Base-by-base conservation (phyloP, 23 red algal genomes). In the Gracilaria vermiculophylla region DNA sequence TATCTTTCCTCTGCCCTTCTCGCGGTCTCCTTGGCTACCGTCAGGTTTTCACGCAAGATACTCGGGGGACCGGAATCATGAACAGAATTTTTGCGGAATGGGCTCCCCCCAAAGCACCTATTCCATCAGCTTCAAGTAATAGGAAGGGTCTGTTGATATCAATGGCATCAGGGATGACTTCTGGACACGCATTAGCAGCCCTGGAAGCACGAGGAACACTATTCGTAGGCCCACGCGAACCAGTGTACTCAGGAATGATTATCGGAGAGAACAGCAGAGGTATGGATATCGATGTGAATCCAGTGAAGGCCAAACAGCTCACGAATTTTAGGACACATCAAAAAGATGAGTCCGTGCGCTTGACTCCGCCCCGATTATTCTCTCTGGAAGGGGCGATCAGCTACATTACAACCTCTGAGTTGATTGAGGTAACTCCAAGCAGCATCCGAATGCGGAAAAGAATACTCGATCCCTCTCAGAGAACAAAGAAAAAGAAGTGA, bases 281-380 rank as follows among this genome's bases (percentile, higher is more conserved):
- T 16, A 76, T 82, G 71, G 91, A 97, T 72, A 73, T 97, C 52
- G 81, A 93, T 53, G 91, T 97, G 45, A 97, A 97, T 69, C 85
- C 88, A 23, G 86, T 86, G 15, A 86, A 88, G 34, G 71, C 48
- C 21, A 97, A 97, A 75, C 87, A 92, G 62, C 86, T 97, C 45
- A 97, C 95, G 20, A 97, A 97, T 58, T 83, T 94, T 57, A 84
- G 95, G 56, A 87, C 89, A 14, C 81, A 89, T 23, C 50, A 57
- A 53, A 97, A 97, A 77, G 95, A 97, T 69, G 82, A 89, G 24
- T 56, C 34, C 2, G 76, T 87, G n/a, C 77, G 81, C 21, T 60
- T 97, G 78, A 74, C 47, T 45, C 85, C 85, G 6, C 80, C 81
- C 3, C 85, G 87, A 8, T 34, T 64, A 15, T 82, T 92, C 41